These are phyloP conservation scores for Hibiscus syriacus DNA, from an alignment of 345 rosid genomes.

Conservation along the genomic window DNA sequence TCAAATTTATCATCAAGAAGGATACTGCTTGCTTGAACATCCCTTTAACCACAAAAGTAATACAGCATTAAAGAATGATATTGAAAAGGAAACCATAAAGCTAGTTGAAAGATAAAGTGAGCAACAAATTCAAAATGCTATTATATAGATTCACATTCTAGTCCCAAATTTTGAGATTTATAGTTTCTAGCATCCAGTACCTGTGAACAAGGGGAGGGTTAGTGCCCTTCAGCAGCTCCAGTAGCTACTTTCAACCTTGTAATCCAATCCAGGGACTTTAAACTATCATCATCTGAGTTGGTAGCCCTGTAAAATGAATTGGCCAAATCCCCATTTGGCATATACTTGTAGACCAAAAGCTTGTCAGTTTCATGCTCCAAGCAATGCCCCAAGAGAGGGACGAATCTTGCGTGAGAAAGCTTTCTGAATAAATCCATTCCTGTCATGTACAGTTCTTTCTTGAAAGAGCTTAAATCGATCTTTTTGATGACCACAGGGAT, in stretches of 20 bases:
- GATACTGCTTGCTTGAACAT: slow-evolving; percentile 92
- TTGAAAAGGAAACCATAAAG: neutral
- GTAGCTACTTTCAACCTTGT: slow-evolving; percentile 82
- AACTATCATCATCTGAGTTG: slow-evolving; percentile 44
- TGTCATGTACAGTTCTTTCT: slow-evolving; percentile 40
- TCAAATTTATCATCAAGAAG: slow-evolving; percentile 92
- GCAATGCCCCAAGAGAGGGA: slow-evolving; percentile 82
- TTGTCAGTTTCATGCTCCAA: slow-evolving; percentile 58
- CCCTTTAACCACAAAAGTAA: slow-evolving; percentile 42
- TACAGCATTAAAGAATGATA: slow-evolving; percentile 1
- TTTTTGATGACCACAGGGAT: slow-evolving; percentile 54
- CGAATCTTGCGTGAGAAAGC: slow-evolving; percentile 61
- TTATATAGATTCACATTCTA: neutral
- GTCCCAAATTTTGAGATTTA: neutral
- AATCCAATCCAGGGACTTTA: slow-evolving; percentile 87
- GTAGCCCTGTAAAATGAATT: slow-evolving; percentile 56
- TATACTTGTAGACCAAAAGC: slow-evolving; percentile 79
- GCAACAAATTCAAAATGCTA: neutral
- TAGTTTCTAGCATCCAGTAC: slow-evolving; percentile 24
- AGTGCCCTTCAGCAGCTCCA: slow-evolving; percentile 87
- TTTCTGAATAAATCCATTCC: slow-evolving; percentile 73
- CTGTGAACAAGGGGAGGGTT: slow-evolving; percentile 89
- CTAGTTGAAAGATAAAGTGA: neutral
- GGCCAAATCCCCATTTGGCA: slow-evolving; percentile 71
- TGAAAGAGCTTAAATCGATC: slow-evolving; percentile 40